Conservation (phyloP, 2,329 filamentous ascomycete genomes). For the Scopulariopsis brevicaulis region DNA sequence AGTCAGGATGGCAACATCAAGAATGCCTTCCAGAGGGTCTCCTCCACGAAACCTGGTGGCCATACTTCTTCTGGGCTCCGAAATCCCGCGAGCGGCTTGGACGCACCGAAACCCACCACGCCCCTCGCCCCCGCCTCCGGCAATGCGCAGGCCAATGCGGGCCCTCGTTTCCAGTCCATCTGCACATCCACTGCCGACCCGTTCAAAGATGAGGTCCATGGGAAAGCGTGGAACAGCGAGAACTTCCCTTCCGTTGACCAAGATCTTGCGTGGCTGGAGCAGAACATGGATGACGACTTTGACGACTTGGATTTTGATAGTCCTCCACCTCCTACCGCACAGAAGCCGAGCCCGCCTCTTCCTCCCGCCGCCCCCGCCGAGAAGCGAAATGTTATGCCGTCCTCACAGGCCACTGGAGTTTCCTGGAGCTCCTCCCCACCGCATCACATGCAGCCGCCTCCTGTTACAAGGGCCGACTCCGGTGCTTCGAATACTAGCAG, state of each 20-base stretch:
- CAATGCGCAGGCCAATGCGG: constrained; percentile 15
- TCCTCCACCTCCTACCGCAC: neutral
- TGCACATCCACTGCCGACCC: neutral
- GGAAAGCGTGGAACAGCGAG: constrained; percentile 35
- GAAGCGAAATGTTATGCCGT: constrained; percentile 6
- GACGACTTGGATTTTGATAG: neutral
- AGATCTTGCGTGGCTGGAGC: constrained; percentile 20
- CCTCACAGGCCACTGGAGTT: constrained; percentile 23
- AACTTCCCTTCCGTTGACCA: constrained; percentile 16
- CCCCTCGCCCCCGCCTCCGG: constrained; percentile 10
- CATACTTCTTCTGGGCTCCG: constrained; percentile 26
- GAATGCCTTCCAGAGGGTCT: constrained; percentile 34
- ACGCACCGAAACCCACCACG: constrained; percentile 11
- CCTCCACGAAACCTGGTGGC: constrained; percentile 19
- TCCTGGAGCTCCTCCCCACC: constrained; percentile 64
- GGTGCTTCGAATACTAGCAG: constrained; percentile 9
- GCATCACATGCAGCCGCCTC: constrained; percentile 31
- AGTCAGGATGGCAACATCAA: constrained; percentile 33
- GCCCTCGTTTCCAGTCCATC: constrained; percentile 16
- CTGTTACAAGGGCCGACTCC: neutral
- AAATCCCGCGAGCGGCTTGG: neutral
- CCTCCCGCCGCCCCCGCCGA: constrained; percentile 16
- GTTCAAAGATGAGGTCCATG: constrained; percentile 19
- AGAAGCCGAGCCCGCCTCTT: constrained; percentile 9
- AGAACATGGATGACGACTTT: constrained; percentile 43